A percentile compares a stretch with the other conserved stretches of the same genome.
Evolutionary conservation across 2,329 filamentous ascomycete genomes (phyloP).

Genomic region (Colletotrichum zoysiae): DNA sequence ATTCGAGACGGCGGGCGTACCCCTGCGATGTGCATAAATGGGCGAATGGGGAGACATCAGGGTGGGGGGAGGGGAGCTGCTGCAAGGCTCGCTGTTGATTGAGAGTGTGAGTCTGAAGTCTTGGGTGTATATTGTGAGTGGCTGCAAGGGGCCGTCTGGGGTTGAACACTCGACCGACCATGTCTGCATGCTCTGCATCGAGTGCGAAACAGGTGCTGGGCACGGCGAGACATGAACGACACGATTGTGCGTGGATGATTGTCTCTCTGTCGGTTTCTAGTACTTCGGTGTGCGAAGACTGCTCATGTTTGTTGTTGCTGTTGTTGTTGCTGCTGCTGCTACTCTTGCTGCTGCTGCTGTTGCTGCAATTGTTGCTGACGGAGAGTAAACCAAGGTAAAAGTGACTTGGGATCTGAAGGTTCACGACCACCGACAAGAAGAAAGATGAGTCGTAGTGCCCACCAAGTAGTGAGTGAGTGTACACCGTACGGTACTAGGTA

Average conservation of each 20-base stretch:
- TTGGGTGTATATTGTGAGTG: conserved; percentile 21
- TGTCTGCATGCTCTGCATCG: conserved; percentile 3
- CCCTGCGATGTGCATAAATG: conserved; percentile 32
- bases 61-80: not conserved
- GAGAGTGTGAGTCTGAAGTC: conserved; percentile 5
- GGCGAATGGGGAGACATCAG: conserved; percentile 20
- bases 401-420: not conserved
- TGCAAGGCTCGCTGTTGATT: conserved; percentile 2
- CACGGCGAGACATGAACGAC: not conserved
- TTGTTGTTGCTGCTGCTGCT: not conserved
- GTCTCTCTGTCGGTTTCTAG: not conserved
- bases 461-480: not conserved
- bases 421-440: not conserved
- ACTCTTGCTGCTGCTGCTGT: not conserved
- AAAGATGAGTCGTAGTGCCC: not conserved
- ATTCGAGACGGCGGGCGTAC: conserved; percentile 17
- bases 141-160: conserved; percentile 39
- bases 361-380: not conserved
- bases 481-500: no score
- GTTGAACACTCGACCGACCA: conserved; percentile 18
- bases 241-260: not conserved
- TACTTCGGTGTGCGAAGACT: no score
- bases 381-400: not conserved
- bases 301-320: not conserved
- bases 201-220: not conserved